Percentiles rank a stretch among this genome's conserved stretches.
Evolutionary conservation across 345 rosid species (phyloP).

Genomic region (Rhodomyrtus tomentosa): DNA sequence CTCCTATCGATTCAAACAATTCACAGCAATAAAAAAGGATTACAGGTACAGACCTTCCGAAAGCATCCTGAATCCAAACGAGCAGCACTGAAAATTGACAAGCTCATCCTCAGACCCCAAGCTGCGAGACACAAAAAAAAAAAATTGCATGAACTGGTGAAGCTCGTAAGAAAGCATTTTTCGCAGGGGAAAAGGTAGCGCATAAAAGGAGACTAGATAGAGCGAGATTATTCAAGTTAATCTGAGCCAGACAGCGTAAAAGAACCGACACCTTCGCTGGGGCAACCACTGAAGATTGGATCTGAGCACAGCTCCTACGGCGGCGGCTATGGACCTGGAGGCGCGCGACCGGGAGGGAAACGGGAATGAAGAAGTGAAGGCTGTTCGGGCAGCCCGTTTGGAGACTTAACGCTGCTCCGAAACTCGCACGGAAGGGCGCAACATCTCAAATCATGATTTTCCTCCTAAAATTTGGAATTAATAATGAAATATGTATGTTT

Average conservation of each 20-base stretch:
- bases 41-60: constrained; percentile 27
- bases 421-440: neutral
- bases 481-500: neutral
- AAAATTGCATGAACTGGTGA: neutral
- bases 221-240: neutral
- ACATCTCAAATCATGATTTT: neutral
- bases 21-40: neutral
- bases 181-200: neutral
- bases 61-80: constrained; percentile 17
- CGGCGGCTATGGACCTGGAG: neutral
- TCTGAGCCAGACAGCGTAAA: neutral
- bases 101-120: neutral
- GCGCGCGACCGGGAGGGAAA: neutral
- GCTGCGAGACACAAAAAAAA: neutral
- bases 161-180: neutral
- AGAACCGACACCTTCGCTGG: neutral
- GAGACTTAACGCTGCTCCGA: neutral
- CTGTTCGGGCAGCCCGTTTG: neutral
- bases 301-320: neutral
- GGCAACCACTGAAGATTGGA: neutral
- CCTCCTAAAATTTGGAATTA: neutral
- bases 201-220: neutral
- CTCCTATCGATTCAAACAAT: neutral
- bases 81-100: constrained; percentile 18
- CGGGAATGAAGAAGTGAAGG: neutral